Evolutionary conservation across 2,329 filamentous ascomycete species (phyloP), one percentile per base, ranked within the genome.

Genomic region (Endothia cerciana): DNA sequence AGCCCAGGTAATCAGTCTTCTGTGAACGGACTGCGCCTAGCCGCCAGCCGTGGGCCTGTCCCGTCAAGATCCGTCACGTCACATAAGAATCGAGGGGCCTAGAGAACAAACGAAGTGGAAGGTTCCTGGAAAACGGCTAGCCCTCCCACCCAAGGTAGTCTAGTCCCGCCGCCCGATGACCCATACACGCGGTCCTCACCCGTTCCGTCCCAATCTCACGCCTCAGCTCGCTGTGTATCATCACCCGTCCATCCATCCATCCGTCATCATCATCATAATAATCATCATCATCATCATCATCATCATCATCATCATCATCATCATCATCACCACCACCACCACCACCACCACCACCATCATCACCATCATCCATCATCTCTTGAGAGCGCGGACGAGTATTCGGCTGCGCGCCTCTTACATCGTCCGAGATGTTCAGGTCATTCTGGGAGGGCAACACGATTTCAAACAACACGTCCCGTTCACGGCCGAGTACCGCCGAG

Each of bases 401-500:
- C 41, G 41, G 19, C 58, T 60, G 58, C 41, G 58, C 58, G 25
- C 10, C 40, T 13, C 25, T 15, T 30, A 11, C 25, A n/a, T 25
- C 30, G 25, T n/a, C 11, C 59, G 47, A 19, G 22, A 62, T 62
- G 60, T 62, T 62, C n/a, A 62, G 28, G 60, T 62, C 60, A 62
- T 62, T 62, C 47, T 62, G 60, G 60, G 60, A 62, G 60, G 45
- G 60, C 47, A 53, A 38, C 36, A 62, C 60, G 45, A 51, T 51
- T 53, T 36, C 60, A 38, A 62, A 40, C 60, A 62, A 40, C 60
- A 25, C 45, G 7, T 41, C 60, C 30, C 60, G 60, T 4, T 17
- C 60, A 25, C 60, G 60, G 53, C 60, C 60, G 60, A 62, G 60
- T 62, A 51, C 60, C 60, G 60, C 60, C 60, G 60, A 62, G 33